Percentiles rank a stretch among this genome's conserved stretches.
phyloP scores from a whole-genome alignment of 805 yeast species.

The Candida palmyrensis region DNA sequence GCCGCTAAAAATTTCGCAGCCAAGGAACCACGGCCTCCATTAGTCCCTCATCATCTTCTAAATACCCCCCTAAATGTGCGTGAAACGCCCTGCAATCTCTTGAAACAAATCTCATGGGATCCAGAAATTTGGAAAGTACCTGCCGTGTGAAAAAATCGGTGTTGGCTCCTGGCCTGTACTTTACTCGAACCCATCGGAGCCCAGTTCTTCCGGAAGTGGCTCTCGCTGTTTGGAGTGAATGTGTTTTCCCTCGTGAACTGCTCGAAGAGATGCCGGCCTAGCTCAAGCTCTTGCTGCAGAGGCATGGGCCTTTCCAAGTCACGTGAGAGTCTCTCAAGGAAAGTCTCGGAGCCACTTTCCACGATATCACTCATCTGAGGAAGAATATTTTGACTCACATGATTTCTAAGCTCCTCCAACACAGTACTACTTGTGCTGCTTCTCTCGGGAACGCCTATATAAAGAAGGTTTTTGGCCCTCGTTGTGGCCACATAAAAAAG shows the following conservation, averaged over 20 bases:
- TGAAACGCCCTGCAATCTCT: too few relatives aligned
- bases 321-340: constrained; percentile 7
- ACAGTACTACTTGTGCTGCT: constrained; percentile 4
- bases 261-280: background rate
- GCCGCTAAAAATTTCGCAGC: too few relatives aligned
- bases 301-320: constrained; percentile 5
- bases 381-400: constrained; percentile 8
- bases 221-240: too few relatives aligned
- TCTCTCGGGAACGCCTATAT: constrained; percentile 19
- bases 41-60: too few relatives aligned
- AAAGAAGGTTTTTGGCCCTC: constrained; percentile 48
- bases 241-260: background rate
- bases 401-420: constrained; percentile 3
- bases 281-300: background rate
- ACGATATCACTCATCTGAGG: constrained; percentile 8
- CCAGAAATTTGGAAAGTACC: too few relatives aligned
- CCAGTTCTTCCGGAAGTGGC: too few relatives aligned
- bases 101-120: too few relatives aligned
- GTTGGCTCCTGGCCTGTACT: too few relatives aligned
- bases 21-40: too few relatives aligned
- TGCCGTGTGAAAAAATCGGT: too few relatives aligned
- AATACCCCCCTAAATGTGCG: too few relatives aligned
- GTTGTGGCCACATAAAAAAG: constrained; percentile 63
- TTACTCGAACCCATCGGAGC: too few relatives aligned
- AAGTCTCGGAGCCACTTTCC: background rate